Evolutionary conservation across 495 filamentous ascomycete genomes (phyloP), one percentile per base, ranked within the genome.

Genomic region (Trichocladium antarcticum): DNA sequence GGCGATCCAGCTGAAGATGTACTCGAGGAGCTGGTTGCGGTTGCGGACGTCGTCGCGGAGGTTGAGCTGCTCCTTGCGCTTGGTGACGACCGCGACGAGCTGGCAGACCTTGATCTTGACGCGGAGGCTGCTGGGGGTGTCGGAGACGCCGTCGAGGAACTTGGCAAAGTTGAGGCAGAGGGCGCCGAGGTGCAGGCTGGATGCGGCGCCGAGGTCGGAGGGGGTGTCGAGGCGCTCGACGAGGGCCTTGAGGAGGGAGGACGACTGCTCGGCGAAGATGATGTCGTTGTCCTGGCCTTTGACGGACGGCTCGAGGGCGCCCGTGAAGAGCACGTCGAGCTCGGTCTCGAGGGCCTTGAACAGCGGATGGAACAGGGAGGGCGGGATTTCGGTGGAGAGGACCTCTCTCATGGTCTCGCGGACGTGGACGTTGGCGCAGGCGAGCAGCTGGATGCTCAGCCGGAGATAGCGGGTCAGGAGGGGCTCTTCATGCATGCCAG

Each of bases 51-150:
- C 79, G 41, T 83, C 79, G 32, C 79, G 68, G 22, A 83, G 69
- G 47, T 81, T 83, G 27, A 83, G 64, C 29, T 81, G 73, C 54
- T 83, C 78, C 50, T 82, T 82, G 54, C 80, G 77, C 63, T 71
- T 74, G 15, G 76, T 78, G 29, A 83, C 75, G 6, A 74, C 71
- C 49, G 82, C 79, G 51, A 74, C 80, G 17, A 83, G 59, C 46
- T 81, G 77, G 56, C 79, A 83, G 42, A 82, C 73, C 56, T 78
- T 79, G 51, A 81, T 81, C 57, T 81, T 82, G 24, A 82, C 77
- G 42, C 79, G 66, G 11, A 81, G 51, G 27, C 71, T 74, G 34
- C 68, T 72, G 21, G 65, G 57, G 17, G 72, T 74, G 49, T 79
- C 76, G 10, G 65, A 53, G 19, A 70, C 68, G 16, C 68, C 67